Evolutionary conservation across 2,329 filamentous ascomycete species (phyloP).

Genomic region (Epichloe amarillans): DNA sequence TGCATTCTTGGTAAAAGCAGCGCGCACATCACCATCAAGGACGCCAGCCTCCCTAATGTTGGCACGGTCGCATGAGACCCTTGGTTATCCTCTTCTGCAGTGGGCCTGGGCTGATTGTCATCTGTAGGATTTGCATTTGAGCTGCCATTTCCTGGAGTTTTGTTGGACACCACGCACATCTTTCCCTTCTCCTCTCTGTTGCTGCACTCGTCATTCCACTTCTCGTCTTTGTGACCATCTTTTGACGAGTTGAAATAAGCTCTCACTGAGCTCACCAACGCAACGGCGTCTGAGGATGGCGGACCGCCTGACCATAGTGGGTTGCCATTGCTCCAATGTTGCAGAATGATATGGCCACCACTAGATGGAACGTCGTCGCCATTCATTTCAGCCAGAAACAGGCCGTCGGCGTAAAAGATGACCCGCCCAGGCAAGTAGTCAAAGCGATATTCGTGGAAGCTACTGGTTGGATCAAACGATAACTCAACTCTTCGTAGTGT

Average conservation of each 20-base stretch:
- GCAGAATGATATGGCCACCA: slow-evolving; percentile 54
- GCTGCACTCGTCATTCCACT: slow-evolving; percentile 4
- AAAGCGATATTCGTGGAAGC: slow-evolving; percentile 68
- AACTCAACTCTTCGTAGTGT: slow-evolving; percentile 46
- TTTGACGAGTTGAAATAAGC: slow-evolving; percentile 65
- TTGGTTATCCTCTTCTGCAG: not conserved
- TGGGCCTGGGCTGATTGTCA: not conserved
- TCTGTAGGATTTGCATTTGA: slow-evolving; percentile 11
- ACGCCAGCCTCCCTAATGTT: not conserved
- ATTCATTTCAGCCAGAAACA: slow-evolving; percentile 40
- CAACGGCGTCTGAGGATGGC: slow-evolving; percentile 44
- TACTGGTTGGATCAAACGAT: slow-evolving; percentile 50
- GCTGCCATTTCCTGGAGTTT: slow-evolving; percentile 11
- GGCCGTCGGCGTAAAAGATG: slow-evolving; percentile 55
- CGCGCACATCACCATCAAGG: not conserved
- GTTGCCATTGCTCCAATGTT: slow-evolving; percentile 71
- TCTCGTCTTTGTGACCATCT: slow-evolving; percentile 9
- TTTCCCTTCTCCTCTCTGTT: slow-evolving; percentile 2
- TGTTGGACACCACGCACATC: slow-evolving; percentile 14
- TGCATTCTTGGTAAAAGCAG: not conserved
- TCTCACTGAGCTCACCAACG: slow-evolving; percentile 58
- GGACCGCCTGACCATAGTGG: slow-evolving; percentile 58
- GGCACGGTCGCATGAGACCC: not conserved
- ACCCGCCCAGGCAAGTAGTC: slow-evolving; percentile 54
- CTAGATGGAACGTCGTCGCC: slow-evolving; percentile 43